Evolutionary conservation across 768 basidiomycete genomes (phyloP), one percentile per base, ranked within the genome.

Genomic region (Trametes cingulata): DNA sequence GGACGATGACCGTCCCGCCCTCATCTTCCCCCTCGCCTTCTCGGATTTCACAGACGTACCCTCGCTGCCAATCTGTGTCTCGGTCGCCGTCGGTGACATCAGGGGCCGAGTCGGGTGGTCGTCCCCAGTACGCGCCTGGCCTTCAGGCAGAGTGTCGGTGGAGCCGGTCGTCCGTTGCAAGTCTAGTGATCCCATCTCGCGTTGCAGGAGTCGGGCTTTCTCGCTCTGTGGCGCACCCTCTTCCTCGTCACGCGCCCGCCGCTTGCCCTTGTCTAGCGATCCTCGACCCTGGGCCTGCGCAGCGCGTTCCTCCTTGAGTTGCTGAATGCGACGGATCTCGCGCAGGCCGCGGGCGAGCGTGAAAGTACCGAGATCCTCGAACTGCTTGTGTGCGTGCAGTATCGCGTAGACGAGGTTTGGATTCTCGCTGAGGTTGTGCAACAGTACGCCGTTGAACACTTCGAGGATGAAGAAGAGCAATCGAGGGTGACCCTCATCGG

Each of bases 381-480:
- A 96, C 1, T 81, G 78, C 65, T 90, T 87, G 72, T 94, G 91
- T 0, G 93, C 82, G 8, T 90, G 84, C 3, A 98, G 77, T 52
- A 98, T 84, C 3, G 88, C 88, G 70, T 97, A 95, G 48, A 94
- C 78, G 37, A 98, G 73, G 68, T 96, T 90, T 0, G 95, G 87
- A 70, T 97, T 98, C 29, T 91, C 88, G 41, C 82, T 78, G 14
- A 94, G 78, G 64, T 93, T 85, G 67, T 90, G 81, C 40, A 88
- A 81, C 50, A 97, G 82, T 57, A 97, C 79, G 4, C 87, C 82
- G 72, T 95, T 97, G 78, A 99, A 94, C 2, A 88, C 85, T 71
- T 99, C 97, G 43, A 98, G 80, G 92, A 95, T 88, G 72, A 93
- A 97, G 74, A 91, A 98, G 33, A 98, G 80, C 29, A 98, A 75